Base-by-base conservation (phyloP, 176 grass and related monocot genomes). In the Panicum miliaceum region DNA sequence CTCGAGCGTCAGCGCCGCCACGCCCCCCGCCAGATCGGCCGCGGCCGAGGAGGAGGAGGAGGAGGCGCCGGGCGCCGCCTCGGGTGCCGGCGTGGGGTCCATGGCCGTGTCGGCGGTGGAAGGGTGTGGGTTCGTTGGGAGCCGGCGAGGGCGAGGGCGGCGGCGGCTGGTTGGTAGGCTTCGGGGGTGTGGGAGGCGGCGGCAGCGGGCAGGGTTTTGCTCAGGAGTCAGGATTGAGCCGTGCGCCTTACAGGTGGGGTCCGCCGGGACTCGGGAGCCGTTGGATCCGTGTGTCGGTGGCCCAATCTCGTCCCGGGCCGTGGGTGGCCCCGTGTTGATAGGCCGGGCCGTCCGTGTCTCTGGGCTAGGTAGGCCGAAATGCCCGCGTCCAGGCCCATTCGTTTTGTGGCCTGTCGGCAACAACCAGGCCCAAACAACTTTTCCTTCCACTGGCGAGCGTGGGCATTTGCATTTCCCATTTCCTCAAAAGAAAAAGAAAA, bases 1-100 rank as follows among this genome's bases (percentile, higher is more conserved):
- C 8, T 95, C 89, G 11, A 74, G 43, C n/a, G 75, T 87, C 76
- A 91, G 70, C 58, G 66, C 67, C 48, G 58, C 84, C 66, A 82
- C 35, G 66, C 48, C 59, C 15, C n/a, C 48, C 45, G 45, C 71
- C 10, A 89, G 54, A 50, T 38, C 15, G 6, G 62, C 27, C 1
- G 27, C 67, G 4, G 19, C 5, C 6, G 66, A 0, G 7, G 65
- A 2, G 0, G 68, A 8, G 67, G 58, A 52, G 1, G 29, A n/a
- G 18, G 52, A 37, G 20, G 52, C 3, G 43, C n/a, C 3, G 41
- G 77, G 20, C 7, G 75, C 40, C 0, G 37, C 13, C 22, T 51
- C 75, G 3, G 70, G 54, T 11, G 82, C 41, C 20, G 53, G 15
- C 22, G 80, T 7, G 34, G 87, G 3, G 51, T 89, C 82, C 82